These are phyloP conservation scores for Sextonia rubra DNA, from an alignment of 164 flowering plant species.

Conservation along the genomic window DNA sequence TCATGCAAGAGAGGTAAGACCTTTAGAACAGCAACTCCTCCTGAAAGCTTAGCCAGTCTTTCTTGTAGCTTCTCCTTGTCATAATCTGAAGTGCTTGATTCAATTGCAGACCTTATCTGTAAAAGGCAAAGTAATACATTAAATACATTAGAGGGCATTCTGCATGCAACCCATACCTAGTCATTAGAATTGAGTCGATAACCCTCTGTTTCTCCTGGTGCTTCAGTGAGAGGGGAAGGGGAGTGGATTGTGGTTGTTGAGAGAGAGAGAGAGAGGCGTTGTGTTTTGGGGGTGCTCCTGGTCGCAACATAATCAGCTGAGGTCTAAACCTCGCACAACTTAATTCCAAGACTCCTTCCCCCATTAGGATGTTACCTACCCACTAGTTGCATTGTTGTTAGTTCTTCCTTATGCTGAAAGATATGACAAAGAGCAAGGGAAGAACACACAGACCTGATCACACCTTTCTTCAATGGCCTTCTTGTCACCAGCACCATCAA, in stretches of 20 bases:
- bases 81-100: constrained; percentile 80
- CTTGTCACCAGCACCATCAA: constrained; percentile 92
- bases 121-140: not conserved
- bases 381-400: too few species aligned
- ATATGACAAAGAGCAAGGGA: not conserved
- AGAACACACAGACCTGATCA: constrained; percentile 53
- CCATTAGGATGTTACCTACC: too few species aligned
- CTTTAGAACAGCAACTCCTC: constrained; percentile 95
- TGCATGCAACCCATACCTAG: not conserved
- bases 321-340: too few species aligned
- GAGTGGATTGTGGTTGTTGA: too few species aligned
- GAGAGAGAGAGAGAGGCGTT: too few species aligned
- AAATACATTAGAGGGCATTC: not conserved
- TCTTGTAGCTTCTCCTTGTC: constrained; percentile 93
- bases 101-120: constrained; percentile 76
- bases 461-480: constrained; percentile 80
- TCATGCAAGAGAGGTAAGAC: constrained; percentile 20
- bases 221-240: too few species aligned
- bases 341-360: too few species aligned
- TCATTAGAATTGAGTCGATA: too few species aligned
- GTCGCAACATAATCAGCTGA: too few species aligned
- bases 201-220: too few species aligned
- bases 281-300: too few species aligned
- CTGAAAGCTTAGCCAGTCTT: constrained; percentile 88
- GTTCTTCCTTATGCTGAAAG: not conserved